Conservation (phyloP, 192 early-diverging fungal species). For the Haplosporangium gracile region DNA sequence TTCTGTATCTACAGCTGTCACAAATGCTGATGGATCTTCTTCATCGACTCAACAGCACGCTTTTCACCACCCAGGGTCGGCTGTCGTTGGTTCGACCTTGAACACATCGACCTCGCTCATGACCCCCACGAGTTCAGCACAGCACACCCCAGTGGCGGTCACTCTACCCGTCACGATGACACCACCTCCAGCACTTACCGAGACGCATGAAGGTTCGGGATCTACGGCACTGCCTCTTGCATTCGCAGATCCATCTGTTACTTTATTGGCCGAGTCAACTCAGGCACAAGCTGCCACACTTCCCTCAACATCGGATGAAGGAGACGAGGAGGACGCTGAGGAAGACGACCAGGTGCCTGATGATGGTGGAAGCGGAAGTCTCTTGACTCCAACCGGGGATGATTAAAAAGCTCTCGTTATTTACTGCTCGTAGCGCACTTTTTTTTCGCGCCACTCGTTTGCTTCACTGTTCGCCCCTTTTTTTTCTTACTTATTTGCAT, state of each 20-base stretch:
- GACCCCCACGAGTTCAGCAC: background rate
- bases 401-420: background rate
- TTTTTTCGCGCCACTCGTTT: background rate
- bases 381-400: slow-evolving; percentile 34
- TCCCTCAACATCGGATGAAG: background rate
- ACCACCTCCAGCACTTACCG: background rate
- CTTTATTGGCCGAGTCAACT: background rate
- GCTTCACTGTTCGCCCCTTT: background rate
- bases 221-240: background rate
- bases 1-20: background rate
- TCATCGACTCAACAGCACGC: background rate
- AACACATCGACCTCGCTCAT: background rate
- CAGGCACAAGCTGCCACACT: background rate
- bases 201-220: background rate
- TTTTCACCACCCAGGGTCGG: background rate
- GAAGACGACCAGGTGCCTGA: slow-evolving; percentile 2
- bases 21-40: background rate
- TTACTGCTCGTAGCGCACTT: background rate
- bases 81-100: background rate
- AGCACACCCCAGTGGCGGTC: background rate
- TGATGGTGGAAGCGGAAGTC: slow-evolving; percentile 20
- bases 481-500: too few species aligned
- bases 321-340: background rate
- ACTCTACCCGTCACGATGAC: background rate
- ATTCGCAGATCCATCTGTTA: background rate